These are phyloP conservation scores for Dendrocalamus latiflorus DNA, from an alignment of 202 grass and related monocot genomes.

Conservation along the genomic window DNA sequence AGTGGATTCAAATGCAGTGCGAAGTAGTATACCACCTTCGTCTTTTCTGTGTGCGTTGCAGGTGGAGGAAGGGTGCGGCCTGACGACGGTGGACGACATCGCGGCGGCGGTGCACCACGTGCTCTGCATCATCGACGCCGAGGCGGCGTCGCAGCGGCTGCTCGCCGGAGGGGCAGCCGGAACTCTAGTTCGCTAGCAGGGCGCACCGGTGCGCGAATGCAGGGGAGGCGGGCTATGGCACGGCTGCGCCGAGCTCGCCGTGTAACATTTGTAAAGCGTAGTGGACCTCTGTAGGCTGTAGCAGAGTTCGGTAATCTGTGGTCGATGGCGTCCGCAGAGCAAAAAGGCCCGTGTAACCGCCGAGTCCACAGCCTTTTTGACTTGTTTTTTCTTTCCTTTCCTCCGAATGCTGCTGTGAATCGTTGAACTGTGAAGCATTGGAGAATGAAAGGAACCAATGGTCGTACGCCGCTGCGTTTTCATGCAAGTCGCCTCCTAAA, in stretches of 20 bases:
- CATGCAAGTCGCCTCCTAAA: not conserved
- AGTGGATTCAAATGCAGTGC: not conserved
- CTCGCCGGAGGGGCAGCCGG: not conserved
- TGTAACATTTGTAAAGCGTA: slow-evolving; percentile 20
- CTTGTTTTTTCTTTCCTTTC: not conserved
- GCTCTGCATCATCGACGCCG: slow-evolving; percentile 58
- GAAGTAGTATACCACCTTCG: not conserved
- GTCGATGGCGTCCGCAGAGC: not conserved
- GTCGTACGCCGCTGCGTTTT: not conserved
- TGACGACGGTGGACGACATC: slow-evolving; percentile 69
- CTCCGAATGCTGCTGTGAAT: not conserved
- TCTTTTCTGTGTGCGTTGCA: slow-evolving; percentile 8
- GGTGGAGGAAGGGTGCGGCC: slow-evolving; percentile 82
- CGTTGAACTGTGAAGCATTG: not conserved
- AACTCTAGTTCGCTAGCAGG: not conserved
- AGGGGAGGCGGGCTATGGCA: not conserved
- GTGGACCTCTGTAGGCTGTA: not conserved
- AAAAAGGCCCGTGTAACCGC: not conserved
- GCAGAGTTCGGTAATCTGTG: not conserved
- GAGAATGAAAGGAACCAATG: not conserved
- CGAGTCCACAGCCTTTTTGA: slow-evolving; percentile 15
- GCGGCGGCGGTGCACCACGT: slow-evolving; percentile 72
- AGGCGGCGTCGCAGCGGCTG: slow-evolving; percentile 28
- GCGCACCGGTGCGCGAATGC: not conserved
- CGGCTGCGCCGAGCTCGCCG: not conserved